Conservation (phyloP, 768 basidiomycete genomes). For the Pleurotus tuoliensis region DNA sequence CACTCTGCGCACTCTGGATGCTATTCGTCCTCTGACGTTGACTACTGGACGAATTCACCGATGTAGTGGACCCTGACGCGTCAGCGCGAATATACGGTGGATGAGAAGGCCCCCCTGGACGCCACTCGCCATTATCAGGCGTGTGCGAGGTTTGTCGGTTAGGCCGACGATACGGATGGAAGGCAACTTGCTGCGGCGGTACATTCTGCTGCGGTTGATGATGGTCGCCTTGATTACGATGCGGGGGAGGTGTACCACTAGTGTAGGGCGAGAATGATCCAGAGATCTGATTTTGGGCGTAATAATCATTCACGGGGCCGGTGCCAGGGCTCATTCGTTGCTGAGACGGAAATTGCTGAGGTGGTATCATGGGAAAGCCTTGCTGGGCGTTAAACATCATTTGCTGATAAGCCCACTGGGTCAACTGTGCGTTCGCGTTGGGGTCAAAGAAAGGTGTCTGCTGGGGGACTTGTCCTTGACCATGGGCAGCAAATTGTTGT, state of each 20-base stretch:
- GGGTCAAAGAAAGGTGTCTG: conserved; percentile 73
- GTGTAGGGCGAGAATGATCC: conserved; percentile 60
- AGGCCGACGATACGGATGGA: conserved; percentile 81
- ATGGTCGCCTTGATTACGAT: conserved; percentile 40
- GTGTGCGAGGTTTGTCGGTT: conserved; percentile 40
- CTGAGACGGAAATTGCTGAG: conserved; percentile 35
- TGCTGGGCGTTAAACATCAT: conserved; percentile 81
- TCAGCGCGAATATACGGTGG: conserved; percentile 80
- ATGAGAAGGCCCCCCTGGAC: conserved; percentile 47
- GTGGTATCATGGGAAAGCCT: conserved; percentile 43
- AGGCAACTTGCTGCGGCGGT: conserved; percentile 48
- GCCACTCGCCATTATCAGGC: conserved; percentile 44
- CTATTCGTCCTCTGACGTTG: conserved; percentile 68
- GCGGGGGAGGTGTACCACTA: conserved; percentile 67
- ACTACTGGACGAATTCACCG: conserved; percentile 64
- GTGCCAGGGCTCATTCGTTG: conserved; percentile 36
- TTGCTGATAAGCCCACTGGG: conserved; percentile 89
- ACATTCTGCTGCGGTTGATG: conserved; percentile 37
- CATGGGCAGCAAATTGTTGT: conserved; percentile 39
- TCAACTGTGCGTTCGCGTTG: conserved; percentile 61
- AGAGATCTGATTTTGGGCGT: conserved; percentile 47
- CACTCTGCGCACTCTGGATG: conserved; percentile 56
- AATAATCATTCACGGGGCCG: conserved; percentile 46
- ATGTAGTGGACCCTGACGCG: conserved; percentile 75
- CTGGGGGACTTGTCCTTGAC: conserved; percentile 31